Evolutionary conservation across 768 basidiomycete genomes (phyloP).

Genomic region (Termitomyces sp.): DNA sequence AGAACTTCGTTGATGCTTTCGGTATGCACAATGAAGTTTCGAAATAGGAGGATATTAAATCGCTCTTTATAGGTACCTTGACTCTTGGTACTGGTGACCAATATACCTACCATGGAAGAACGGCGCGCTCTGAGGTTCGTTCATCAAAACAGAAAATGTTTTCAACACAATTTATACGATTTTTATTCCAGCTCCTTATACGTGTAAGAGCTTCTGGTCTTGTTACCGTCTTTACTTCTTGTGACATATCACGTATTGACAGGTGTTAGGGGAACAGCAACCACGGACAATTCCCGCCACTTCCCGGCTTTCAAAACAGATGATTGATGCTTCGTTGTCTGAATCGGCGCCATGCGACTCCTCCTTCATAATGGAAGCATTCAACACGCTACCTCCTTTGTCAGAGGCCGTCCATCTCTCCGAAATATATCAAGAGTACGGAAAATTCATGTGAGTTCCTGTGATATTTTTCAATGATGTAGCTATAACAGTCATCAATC

Average conservation of each 20-base stretch:
- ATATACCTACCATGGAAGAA: slow-evolving; percentile 59
- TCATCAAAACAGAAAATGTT: neutral
- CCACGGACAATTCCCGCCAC: slow-evolving; percentile 8
- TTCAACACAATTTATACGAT: neutral
- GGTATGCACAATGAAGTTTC: slow-evolving; percentile 28
- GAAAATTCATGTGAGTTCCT: slow-evolving; percentile 49
- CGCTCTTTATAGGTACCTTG: slow-evolving; percentile 47
- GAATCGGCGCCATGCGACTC: slow-evolving; percentile 32
- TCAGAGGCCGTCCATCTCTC: slow-evolving; percentile 61
- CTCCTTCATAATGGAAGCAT: slow-evolving; percentile 42
- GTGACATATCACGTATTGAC: neutral
- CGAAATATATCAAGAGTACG: slow-evolving; percentile 65
- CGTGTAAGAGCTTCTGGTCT: slow-evolving; percentile 35
- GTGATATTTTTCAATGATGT: neutral
- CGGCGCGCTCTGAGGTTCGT: slow-evolving; percentile 66
- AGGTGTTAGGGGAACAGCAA: slow-evolving; percentile 27
- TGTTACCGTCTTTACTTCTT: neutral
- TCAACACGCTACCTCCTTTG: slow-evolving; percentile 50
- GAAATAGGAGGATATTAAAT: neutral
- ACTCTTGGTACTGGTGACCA: slow-evolving; percentile 55
- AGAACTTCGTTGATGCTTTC: slow-evolving; percentile 46
- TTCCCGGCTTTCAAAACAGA: slow-evolving; percentile 33
- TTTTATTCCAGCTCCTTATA: slow-evolving; percentile 49
- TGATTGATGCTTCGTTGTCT: slow-evolving; percentile 36
- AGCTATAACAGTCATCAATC: neutral